phyloP scores from a whole-genome alignment of 164 flowering plant genomes.

The Chimonanthus salicifolius region DNA sequence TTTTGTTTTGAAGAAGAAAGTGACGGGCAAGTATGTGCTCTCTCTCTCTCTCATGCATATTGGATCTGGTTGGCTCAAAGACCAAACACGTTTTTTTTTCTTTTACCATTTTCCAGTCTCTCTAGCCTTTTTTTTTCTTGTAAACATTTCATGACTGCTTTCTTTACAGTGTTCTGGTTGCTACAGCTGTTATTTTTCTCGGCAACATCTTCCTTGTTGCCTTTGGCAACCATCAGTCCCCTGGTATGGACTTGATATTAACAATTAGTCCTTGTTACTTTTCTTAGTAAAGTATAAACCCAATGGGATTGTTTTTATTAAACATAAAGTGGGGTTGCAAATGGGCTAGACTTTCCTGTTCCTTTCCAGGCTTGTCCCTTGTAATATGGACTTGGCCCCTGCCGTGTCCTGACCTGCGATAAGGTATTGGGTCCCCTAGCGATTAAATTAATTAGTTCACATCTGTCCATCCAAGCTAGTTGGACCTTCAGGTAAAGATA shows the following conservation, averaged over 20 bases:
- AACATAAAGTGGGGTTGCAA: not conserved
- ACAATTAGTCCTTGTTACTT: not conserved
- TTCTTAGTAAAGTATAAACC: not conserved
- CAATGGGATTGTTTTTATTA: not conserved
- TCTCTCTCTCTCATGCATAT: not conserved
- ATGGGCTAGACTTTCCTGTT: not conserved
- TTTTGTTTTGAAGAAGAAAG: slow-evolving; percentile 80
- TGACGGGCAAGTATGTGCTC: slow-evolving; percentile 68
- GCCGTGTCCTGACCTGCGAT: not conserved
- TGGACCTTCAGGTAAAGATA: not conserved
- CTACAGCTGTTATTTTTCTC: slow-evolving; percentile 88
- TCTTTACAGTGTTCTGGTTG: slow-evolving; percentile 69
- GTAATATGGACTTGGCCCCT: not conserved
- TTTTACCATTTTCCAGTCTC: not conserved
- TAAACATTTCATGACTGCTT: not conserved
- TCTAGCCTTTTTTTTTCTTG: not conserved
- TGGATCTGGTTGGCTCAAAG: not conserved
- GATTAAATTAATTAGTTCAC: not conserved
- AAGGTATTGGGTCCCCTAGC: not conserved
- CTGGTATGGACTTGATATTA: slow-evolving; percentile 18
- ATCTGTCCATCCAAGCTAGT: not conserved
- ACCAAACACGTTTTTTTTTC: not conserved
- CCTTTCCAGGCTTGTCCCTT: not conserved
- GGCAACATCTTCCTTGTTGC: slow-evolving; percentile 94
- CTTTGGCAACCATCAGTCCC: slow-evolving; percentile 98